These are phyloP conservation scores for Fusarium sp. DNA, from an alignment of 2,329 filamentous ascomycete species.

Conservation along the genomic window DNA sequence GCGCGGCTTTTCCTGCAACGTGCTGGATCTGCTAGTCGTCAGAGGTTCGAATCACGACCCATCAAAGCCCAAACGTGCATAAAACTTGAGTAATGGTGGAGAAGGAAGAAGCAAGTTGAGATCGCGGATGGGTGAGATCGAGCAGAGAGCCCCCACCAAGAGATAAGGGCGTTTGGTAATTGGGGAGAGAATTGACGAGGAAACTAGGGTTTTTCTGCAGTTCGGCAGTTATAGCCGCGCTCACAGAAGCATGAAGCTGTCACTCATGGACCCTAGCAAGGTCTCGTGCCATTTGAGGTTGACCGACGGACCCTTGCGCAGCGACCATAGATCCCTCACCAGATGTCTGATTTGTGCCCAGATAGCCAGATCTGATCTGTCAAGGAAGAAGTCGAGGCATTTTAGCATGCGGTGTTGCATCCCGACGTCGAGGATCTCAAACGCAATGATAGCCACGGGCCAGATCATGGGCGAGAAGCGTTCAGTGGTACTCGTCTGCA, in stretches of 20 bases:
- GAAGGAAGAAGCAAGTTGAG: not conserved
- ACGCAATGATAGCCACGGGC: constrained; percentile 40
- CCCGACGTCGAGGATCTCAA: constrained; percentile 24
- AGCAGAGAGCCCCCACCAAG: not conserved
- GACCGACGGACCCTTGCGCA: constrained; percentile 24
- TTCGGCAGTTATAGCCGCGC: not conserved
- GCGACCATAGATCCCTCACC: constrained; percentile 35
- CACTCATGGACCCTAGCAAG: constrained; percentile 29
- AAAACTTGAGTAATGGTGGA: not conserved
- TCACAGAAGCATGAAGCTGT: constrained; percentile 41
- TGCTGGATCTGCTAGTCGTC: constrained; percentile 12
- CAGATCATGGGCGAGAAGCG: constrained; percentile 42
- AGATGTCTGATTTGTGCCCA: constrained; percentile 35
- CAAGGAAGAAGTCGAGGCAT: constrained; percentile 24
- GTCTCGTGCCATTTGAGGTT: constrained; percentile 41
- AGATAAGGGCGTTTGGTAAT: not conserved
- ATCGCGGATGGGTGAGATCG: not conserved
- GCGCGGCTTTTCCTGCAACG: constrained; percentile 26
- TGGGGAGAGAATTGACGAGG: not conserved
- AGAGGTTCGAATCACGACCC: constrained; percentile 10
- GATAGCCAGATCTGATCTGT: constrained; percentile 35
- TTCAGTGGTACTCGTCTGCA: constrained; percentile 21
- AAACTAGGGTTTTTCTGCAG: not conserved
- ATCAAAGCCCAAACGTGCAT: not conserved
- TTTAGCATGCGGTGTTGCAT: constrained; percentile 39